A percentile compares a stretch with the other conserved stretches of the same genome.
Conservation (phyloP, 768 basidiomycete genomes). For the Trametes elegans region DNA sequence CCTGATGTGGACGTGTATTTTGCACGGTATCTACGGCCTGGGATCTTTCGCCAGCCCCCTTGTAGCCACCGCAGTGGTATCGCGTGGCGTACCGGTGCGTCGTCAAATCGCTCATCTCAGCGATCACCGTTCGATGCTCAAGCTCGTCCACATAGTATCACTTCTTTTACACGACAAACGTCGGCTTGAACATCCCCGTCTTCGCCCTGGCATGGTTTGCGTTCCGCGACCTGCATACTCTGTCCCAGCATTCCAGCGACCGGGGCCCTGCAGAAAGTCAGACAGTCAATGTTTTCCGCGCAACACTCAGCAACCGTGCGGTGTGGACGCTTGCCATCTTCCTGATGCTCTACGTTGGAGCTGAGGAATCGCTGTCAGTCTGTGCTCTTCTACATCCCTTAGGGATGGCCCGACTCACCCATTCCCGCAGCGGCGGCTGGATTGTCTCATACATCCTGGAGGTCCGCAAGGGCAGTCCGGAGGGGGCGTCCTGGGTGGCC, state of each 20-base stretch:
- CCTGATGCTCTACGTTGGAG: conserved; percentile 29
- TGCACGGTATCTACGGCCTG: conserved; percentile 29
- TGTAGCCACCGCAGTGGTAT: conserved; percentile 26
- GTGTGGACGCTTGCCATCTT: conserved; percentile 30
- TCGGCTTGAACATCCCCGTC: conserved; percentile 26
- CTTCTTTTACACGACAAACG: conserved; percentile 27
- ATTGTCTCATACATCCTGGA: conserved; percentile 30
- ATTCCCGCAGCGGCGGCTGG: conserved; percentile 26
- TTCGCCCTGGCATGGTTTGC: conserved; percentile 24
- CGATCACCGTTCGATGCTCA: no score
- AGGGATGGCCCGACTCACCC: no score
- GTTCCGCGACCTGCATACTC: conserved; percentile 22
- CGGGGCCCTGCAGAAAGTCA: not conserved
- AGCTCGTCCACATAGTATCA: conserved; percentile 16
- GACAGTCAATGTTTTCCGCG: conserved; percentile 1
- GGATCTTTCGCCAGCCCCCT: conserved; percentile 26
- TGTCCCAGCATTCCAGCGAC: conserved; percentile 20
- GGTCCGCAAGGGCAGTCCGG: conserved; percentile 28
- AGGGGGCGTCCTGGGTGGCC: conserved; percentile 31
- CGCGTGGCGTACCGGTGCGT: conserved; percentile 24
- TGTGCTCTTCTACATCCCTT: not conserved
- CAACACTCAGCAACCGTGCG: conserved; percentile 22
- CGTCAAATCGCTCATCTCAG: not conserved
- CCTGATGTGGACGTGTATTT: conserved; percentile 26
- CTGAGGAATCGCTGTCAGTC: conserved; percentile 29